These are phyloP conservation scores for Saccharomyces eubayanus DNA, from an alignment of 805 yeast genomes.

Conservation along the genomic window DNA sequence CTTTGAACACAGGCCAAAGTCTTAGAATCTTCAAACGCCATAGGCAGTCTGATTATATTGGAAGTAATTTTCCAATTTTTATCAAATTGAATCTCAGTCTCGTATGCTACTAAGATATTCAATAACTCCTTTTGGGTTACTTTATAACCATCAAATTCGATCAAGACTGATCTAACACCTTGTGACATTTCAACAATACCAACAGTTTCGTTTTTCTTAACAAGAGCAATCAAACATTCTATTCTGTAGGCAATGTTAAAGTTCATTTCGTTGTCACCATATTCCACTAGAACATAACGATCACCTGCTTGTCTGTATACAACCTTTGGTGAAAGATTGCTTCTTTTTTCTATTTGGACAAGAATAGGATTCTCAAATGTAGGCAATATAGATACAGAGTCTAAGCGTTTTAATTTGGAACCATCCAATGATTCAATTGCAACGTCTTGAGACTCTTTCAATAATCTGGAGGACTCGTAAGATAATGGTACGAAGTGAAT, in stretches of 20 bases:
- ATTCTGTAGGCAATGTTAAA: constrained; percentile 79
- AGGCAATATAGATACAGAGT: constrained; percentile 29
- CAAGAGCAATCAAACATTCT: constrained; percentile 70
- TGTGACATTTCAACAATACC: constrained; percentile 95
- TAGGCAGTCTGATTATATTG: constrained; percentile 75
- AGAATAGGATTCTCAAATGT: constrained; percentile 65
- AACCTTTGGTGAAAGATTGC: constrained; percentile 53
- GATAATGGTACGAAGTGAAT: constrained; percentile 73
- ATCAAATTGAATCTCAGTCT: constrained; percentile 61
- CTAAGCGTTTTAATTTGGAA: constrained; percentile 24
- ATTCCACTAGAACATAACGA: constrained; percentile 82
- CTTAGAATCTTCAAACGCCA: constrained; percentile 91
- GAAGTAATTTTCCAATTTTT: constrained; percentile 83
- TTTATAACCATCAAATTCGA: constrained; percentile 65
- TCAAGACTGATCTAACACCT: constrained; percentile 90
- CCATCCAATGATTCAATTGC: constrained; percentile 33
- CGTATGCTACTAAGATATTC: constrained; percentile 61
- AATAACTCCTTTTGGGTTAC: constrained; percentile 57
- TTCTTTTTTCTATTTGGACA: constrained; percentile 39
- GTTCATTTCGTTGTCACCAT: constrained; percentile 84
- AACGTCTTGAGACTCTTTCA: constrained; percentile 55
- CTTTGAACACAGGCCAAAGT: constrained; percentile 85
- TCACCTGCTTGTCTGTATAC: constrained; percentile 97
- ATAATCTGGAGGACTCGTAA: constrained; percentile 55
- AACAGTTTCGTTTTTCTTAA: constrained; percentile 49